A percentile compares a stretch with the other conserved stretches of the same genome.
Conservation (phyloP, 2,329 filamentous ascomycete genomes). For the Botrytis porri region DNA sequence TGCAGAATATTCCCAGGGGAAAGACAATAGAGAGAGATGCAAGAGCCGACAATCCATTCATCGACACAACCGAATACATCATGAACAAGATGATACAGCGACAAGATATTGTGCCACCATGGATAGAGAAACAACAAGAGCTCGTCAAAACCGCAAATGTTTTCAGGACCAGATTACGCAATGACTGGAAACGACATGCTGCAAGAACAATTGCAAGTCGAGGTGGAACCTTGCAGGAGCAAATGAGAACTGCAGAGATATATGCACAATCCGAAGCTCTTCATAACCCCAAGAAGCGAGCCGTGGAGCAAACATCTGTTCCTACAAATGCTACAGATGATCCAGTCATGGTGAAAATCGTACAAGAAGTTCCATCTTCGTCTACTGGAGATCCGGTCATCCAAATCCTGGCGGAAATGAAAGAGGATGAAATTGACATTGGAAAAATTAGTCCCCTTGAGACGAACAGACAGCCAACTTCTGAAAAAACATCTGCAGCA, state of each 20-base stretch:
- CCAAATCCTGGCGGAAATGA: constrained; percentile 26
- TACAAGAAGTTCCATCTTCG: constrained; percentile 38
- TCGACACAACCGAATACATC: constrained; percentile 95
- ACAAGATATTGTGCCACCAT: constrained; percentile 92
- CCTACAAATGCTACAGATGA: constrained; percentile 49
- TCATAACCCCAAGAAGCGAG: constrained; percentile 55
- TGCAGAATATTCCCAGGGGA: constrained; percentile 73
- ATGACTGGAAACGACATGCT: constrained; percentile 82
- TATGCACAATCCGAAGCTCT: constrained; percentile 73
- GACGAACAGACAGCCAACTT: constrained; percentile 13
- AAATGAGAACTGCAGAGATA: constrained; percentile 67
- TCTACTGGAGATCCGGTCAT: constrained; percentile 19
- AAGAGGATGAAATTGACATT: constrained; percentile 18
- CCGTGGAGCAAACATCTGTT: constrained; percentile 48
- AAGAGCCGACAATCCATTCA: constrained; percentile 79
- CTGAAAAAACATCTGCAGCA: constrained; percentile 24
- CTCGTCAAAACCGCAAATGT: constrained; percentile 63
- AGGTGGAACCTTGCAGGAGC: constrained; percentile 71
- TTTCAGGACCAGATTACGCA: constrained; percentile 73
- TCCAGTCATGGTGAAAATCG: constrained; percentile 47
- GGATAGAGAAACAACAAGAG: constrained; percentile 99
- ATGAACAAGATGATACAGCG: constrained; percentile 98
- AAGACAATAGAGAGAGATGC: constrained; percentile 78
- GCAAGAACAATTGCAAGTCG: constrained; percentile 72
- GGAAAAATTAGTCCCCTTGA: background rate